Percentiles rank a stretch among this genome's conserved stretches.
phyloP scores from a whole-genome alignment of 1,284 basidiomycete genomes.

The Sporisorium iseilematis-ciliati region DNA sequence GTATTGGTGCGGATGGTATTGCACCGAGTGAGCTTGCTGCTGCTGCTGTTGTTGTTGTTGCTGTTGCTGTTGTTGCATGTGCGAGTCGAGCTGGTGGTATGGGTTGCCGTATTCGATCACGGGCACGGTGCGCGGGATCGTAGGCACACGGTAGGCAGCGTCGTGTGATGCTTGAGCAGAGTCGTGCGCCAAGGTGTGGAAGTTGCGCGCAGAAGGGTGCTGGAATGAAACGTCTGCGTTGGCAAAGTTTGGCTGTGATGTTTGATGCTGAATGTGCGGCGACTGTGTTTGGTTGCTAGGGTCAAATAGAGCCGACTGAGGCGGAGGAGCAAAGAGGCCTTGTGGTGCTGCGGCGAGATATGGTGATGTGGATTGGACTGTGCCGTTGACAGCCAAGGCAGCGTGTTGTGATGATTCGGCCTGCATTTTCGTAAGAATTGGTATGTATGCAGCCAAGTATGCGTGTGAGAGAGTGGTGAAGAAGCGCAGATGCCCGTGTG shows the following conservation, averaged over 20 bases:
- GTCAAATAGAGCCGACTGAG: slow-evolving; percentile 22
- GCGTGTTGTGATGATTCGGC: slow-evolving; percentile 32
- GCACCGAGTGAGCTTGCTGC: slow-evolving; percentile 22
- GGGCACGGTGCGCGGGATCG: slow-evolving; percentile 22
- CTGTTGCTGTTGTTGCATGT: slow-evolving; percentile 9
- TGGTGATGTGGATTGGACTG: slow-evolving; percentile 27
- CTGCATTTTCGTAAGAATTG: slow-evolving; percentile 24
- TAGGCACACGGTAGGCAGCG: slow-evolving; percentile 30
- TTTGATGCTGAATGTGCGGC: slow-evolving; percentile 32
- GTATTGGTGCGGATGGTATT: slow-evolving; percentile 24
- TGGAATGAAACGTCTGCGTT: slow-evolving; percentile 22
- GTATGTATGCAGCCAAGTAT: slow-evolving; percentile 6
- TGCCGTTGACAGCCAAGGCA: slow-evolving; percentile 10
- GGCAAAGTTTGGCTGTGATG: slow-evolving; percentile 17
- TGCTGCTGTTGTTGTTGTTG: slow-evolving; percentile 21
- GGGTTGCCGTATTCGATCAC: slow-evolving; percentile 36
- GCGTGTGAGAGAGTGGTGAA: not conserved
- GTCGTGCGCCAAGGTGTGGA: slow-evolving; percentile 23
- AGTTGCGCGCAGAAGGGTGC: slow-evolving; percentile 23
- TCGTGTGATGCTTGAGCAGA: slow-evolving; percentile 21
- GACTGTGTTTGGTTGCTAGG: slow-evolving; percentile 22
- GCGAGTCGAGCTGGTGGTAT: slow-evolving; percentile 32
- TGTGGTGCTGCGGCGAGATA: slow-evolving; percentile 35
- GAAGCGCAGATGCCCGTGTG: slow-evolving; percentile 13
- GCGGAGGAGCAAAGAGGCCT: slow-evolving; percentile 28